Base-by-base conservation (phyloP, 2,329 filamentous ascomycete species). In the Cryphonectria carpinicola region DNA sequence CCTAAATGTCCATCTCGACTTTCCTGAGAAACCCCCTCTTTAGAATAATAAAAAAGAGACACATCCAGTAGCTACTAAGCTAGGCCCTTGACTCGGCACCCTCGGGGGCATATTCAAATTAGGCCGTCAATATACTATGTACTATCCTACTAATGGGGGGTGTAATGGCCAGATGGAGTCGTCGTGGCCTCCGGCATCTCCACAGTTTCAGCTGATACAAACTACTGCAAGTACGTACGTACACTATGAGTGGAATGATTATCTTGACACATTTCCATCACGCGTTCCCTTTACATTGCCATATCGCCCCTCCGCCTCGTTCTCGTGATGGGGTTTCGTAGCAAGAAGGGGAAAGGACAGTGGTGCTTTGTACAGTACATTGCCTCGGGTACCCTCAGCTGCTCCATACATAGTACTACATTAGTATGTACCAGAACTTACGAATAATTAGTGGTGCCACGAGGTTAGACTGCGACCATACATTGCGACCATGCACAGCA, bases 231-330 rank as follows among this genome's bases (percentile, higher is more conserved):
- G 43, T 49, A 19, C 43, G 41, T 43, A 43, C 41, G 6, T 49
- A 19, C 6, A 49, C 43, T 49, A 49, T 22, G 17, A 11, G 19
- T n/a, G 17, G 46, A n/a, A 49, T 49, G 22, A 49, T 22, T n/a
- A 49, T 49, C 22, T 28, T 70, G 49, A 62, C 68, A 65, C 65
- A 63, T 70, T 70, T 28, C 56, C 35, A 63, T 69, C 62, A 61
- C 14, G 28, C 35, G 25, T 19, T 19, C 22, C 13, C 46, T 49
- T 49, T 19, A 49, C 17, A 37, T 35, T 64, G 49, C 52, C 65
- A 43, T 58, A 35, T 58, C 54, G 54, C 28, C 22, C 8, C 49
- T 17, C 52, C 52, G 52, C 13, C 54, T 28, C 25, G 54, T 32
- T 32, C 28, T 28, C 54, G 25, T 35, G 14, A 58, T 32, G 54